Conservation (phyloP, 352 stramenopile genomes). For the Globisporangium canariense region DNA sequence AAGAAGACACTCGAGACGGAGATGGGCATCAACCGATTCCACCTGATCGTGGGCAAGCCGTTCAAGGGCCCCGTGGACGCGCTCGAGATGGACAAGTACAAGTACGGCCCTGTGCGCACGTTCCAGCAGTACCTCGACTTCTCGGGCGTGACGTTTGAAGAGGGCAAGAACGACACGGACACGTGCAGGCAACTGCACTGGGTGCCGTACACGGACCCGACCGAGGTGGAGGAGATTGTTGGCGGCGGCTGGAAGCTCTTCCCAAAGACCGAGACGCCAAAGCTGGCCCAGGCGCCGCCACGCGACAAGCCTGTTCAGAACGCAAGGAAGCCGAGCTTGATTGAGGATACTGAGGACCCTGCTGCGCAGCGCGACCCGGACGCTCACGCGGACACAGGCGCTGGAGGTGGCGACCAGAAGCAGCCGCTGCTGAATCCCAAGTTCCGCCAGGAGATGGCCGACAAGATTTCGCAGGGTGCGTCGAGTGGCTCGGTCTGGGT, state of each 20-base stretch:
- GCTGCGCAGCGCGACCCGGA: conserved; percentile 26
- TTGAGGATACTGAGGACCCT: conserved; percentile 33
- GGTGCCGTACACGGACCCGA: conserved; percentile 60
- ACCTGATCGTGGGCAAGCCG: conserved; percentile 48
- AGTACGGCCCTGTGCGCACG: conserved; percentile 47
- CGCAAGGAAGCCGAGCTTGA: conserved; percentile 18
- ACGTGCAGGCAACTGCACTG: conserved; percentile 69
- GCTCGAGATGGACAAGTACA: conserved; percentile 60
- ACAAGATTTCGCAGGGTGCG: conserved; percentile 24
- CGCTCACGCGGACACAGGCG: conserved; percentile 38
- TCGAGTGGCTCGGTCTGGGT: conserved; percentile 44
- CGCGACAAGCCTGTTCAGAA: conserved; percentile 18
- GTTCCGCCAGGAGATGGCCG: conserved; percentile 44
- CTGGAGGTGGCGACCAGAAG: conserved; percentile 27
- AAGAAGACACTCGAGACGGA: conserved; percentile 45
- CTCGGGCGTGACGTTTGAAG: conserved; percentile 48
- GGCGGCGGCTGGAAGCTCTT: conserved; percentile 49
- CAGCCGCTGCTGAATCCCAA: conserved; percentile 24
- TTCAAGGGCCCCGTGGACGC: conserved; percentile 59
- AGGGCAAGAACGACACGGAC: conserved; percentile 45
- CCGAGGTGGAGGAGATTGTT: conserved; percentile 47
- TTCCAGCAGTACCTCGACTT: conserved; percentile 64
- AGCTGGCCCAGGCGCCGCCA: background rate
- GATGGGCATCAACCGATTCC: conserved; percentile 56
- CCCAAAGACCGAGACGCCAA: conserved; percentile 14